phyloP scores from a whole-genome alignment of 371 early-diverging fungal species.

The Apophysomyces elegans region DNA sequence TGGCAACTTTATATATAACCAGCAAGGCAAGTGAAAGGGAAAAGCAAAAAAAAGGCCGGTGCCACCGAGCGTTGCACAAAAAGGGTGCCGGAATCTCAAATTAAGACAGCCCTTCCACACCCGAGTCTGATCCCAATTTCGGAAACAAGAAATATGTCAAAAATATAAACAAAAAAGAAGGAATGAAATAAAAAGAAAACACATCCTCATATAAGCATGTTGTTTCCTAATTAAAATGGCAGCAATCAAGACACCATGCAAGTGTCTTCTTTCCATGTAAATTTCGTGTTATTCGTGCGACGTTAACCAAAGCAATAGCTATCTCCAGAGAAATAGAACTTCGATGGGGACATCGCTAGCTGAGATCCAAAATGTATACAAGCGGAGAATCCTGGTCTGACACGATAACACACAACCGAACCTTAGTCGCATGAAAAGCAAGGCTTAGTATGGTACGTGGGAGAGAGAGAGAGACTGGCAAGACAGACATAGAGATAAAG shows the following conservation, averaged over 20 bases:
- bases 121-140: constrained; percentile 9
- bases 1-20: constrained; percentile 4
- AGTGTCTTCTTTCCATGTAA: background rate
- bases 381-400: constrained; percentile 2
- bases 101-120: constrained; percentile 1
- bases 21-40: background rate
- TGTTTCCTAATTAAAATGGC: background rate
- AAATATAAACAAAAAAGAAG: background rate
- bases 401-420: background rate
- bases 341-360: background rate
- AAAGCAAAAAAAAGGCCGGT: background rate
- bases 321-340: background rate
- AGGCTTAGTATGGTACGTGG: background rate
- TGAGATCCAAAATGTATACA: background rate
- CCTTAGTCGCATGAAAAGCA: constrained; percentile 2
- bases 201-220: background rate
- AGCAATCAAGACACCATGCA: background rate
- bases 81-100: constrained; percentile 4
- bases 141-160: background rate
- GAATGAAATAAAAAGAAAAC: background rate
- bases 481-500: too few species aligned
- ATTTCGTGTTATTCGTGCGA: background rate
- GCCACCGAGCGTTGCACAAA: constrained; percentile 7
- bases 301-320: background rate
- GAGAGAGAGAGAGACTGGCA: background rate